Conservation (phyloP, 179 eudicot species). For the Spinacia oleracea region DNA sequence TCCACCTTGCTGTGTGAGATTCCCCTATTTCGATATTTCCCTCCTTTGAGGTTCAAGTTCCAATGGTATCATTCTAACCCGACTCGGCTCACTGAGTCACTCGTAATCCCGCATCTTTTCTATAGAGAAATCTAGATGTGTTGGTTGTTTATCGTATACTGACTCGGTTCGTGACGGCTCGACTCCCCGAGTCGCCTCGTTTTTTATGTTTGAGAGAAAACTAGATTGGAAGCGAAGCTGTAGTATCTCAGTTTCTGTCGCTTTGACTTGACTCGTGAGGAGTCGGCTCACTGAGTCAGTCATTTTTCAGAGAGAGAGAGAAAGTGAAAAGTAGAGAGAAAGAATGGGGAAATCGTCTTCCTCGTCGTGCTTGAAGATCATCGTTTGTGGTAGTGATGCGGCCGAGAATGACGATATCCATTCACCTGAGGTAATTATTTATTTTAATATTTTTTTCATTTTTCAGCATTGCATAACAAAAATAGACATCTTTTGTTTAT, state of each 20-base stretch:
- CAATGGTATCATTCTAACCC: conserved; percentile 18
- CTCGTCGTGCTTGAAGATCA: conserved; percentile 78
- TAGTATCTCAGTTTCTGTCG: neutral
- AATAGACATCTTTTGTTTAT: neutral
- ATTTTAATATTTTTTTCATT: neutral
- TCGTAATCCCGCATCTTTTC: no score
- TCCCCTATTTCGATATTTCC: neutral
- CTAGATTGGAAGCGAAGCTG: no score
- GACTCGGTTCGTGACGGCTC: no score
- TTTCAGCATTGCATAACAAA: neutral
- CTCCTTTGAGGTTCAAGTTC: conserved; percentile 15
- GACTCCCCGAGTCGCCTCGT: no score
- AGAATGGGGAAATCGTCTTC: conserved; percentile 60
- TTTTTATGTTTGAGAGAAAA: no score
- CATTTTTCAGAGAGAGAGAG: neutral
- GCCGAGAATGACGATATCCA: conserved; percentile 46
- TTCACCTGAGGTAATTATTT: conserved; percentile 48
- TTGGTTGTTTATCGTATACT: no score
- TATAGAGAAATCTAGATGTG: no score
- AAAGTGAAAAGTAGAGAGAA: neutral
- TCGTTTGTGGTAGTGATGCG: conserved; percentile 60
- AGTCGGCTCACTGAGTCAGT: neutral
- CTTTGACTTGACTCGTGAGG: neutral
- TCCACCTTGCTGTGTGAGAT: neutral
- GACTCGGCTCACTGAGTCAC: neutral